Percentiles rank a stretch among this genome's conserved stretches.
Evolutionary conservation across 208 protist genomes (phyloP).

Genomic region (Angomonas deanei): DNA sequence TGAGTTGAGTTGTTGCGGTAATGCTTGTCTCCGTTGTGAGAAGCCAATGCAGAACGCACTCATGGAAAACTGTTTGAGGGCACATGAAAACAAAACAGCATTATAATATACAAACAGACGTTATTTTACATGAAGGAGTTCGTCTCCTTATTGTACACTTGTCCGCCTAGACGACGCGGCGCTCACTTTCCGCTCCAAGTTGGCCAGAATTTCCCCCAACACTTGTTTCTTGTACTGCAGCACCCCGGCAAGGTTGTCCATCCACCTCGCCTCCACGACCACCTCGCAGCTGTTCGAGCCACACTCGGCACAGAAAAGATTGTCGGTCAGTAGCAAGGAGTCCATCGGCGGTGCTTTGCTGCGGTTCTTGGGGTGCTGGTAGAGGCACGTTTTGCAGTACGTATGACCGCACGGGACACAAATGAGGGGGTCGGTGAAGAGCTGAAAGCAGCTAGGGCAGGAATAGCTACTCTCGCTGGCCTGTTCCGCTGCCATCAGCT

Average conservation of each 20-base stretch:
- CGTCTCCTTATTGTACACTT: too few species aligned
- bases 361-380: slow-evolving; percentile 42
- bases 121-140: too few species aligned
- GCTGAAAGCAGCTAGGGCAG: slow-evolving; percentile 64
- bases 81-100: too few species aligned
- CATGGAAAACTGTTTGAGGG: too few species aligned
- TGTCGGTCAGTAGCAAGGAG: slow-evolving; percentile 10
- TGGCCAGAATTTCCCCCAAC: slow-evolving; percentile 14
- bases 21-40: too few species aligned
- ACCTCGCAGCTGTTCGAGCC: slow-evolving; percentile 6
- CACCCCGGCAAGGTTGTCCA: slow-evolving; percentile 22
- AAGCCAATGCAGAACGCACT: too few species aligned
- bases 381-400: slow-evolving; percentile 63
- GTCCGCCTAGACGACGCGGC: not conserved
- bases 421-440: slow-evolving; percentile 43
- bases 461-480: slow-evolving; percentile 70
- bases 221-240: slow-evolving; percentile 22
- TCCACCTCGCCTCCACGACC: slow-evolving; percentile 13
- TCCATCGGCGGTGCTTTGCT: slow-evolving; percentile 1
- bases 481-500: slow-evolving; percentile 65
- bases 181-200: not conserved
- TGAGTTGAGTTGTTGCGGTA: too few species aligned
- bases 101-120: too few species aligned
- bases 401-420: slow-evolving; percentile 88
- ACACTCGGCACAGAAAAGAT: slow-evolving; percentile 38